Percentiles rank a stretch among this genome's conserved stretches.
Evolutionary conservation across 2,329 filamentous ascomycete genomes (phyloP).

Genomic region (Fusarium udum): DNA sequence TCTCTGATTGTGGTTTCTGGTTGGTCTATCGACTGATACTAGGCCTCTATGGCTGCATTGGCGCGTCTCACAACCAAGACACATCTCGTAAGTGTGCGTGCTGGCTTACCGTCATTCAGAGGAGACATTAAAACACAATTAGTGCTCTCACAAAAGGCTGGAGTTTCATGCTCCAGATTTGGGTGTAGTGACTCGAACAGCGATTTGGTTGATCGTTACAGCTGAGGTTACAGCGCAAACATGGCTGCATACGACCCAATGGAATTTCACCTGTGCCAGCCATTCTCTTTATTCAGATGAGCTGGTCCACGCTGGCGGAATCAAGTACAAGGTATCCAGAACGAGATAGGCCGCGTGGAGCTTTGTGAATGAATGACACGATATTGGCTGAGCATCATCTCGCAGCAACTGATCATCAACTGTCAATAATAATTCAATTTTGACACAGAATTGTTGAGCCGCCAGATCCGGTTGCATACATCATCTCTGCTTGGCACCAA

Average conservation of each 20-base stretch:
- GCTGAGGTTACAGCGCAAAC: constrained; percentile 8
- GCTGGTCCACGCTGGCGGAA: constrained; percentile 7
- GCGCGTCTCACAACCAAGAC: constrained; percentile 25
- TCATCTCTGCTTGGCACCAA: constrained; percentile 36
- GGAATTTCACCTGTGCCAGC: neutral
- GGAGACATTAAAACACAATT: neutral
- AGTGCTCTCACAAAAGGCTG: constrained; percentile 1
- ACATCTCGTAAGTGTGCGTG: constrained; percentile 14
- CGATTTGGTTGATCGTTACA: constrained; percentile 11
- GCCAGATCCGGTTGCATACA: constrained; percentile 40
- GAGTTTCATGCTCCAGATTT: constrained; percentile 28
- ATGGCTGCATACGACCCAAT: constrained; percentile 9
- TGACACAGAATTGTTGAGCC: constrained; percentile 28
- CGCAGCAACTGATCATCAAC: neutral
- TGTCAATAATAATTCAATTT: neutral
- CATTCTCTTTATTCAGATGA: constrained; percentile 12
- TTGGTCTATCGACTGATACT: neutral
- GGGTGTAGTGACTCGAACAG: constrained; percentile 21
- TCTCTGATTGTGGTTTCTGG: constrained; percentile 2
- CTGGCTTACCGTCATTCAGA: neutral
- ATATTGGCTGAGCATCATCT: constrained; percentile 2
- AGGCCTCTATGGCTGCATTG: constrained; percentile 18
- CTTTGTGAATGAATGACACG: constrained; percentile 3
- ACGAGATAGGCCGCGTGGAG: constrained; percentile 12
- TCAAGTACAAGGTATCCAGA: neutral